Evolutionary conservation across 768 basidiomycete genomes (phyloP), one percentile per base, ranked within the genome.

Genomic region (Mycena galopus): DNA sequence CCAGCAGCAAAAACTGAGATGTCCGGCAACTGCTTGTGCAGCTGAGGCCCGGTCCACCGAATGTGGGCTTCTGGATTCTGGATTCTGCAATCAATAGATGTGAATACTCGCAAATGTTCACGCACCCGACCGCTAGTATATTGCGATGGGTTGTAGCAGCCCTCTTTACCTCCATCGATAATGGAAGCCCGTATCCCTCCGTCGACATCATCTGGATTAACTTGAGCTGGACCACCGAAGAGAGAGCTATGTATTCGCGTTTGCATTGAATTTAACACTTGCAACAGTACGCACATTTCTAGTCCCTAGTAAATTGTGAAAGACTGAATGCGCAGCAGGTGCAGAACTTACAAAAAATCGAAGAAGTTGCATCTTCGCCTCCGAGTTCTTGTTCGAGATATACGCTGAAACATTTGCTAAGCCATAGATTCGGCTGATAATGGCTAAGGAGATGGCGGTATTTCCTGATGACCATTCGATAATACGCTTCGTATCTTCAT

Each of bases 401-500:
- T 73, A 73, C 19, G 72, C 72, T 5, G 67, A 63, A 42, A 68
- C 59, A 27, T 73, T 59, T 33, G 59, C 67, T 11, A 65, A 35
- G 5, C 68, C 72, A 17, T 70, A 62, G 10, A 69, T 67, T 29
- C 62, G 35, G 32, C 67, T 73, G 63, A 73, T 47, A 37, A 73
- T 73, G 25, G 67, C 72, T n/a, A 73, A 47, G 30, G 72, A 73
- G 25, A 70, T 61, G 27, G 67, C 56, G 4, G 72, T 73, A 59
- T 73, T 69, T 14, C 67, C 72, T 11, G 72, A 73, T 1, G 72
- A 70, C 61, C 68, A 70, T 59, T 73, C 72, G 47, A 73, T 65
- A n/a, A 70, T 73, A 9, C 63, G 62, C 47, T 73, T 64, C 10
- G 62, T 73, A 37, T 51, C 16, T 39, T 62, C 61, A 51, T 69